Base-by-base conservation (phyloP, 371 early-diverging fungal species). In the Funneliformis caledonium region DNA sequence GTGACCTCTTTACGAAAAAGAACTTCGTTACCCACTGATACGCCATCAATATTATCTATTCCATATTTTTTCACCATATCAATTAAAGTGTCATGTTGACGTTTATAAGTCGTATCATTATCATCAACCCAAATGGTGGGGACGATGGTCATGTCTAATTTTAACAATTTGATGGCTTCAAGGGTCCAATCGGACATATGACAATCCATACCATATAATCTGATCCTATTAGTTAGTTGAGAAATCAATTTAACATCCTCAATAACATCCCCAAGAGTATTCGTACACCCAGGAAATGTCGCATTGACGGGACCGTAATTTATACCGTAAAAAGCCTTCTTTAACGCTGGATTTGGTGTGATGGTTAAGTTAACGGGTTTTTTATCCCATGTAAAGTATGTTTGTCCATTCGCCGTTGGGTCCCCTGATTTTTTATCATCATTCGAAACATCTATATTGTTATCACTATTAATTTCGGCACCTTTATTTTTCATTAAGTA, bases 21-120 rank as follows among this genome's bases (percentile, higher is more conserved):
- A 42, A 80, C 85, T 61, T 87, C 87, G 64, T 85, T 87, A 14
- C 87, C 87, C 47, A 87, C 83, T 11, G 87, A 87, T 72, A 85
- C 80, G 0, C 86, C 87, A 11, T 81, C 83, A 77, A 85, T 85
- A 19, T 81, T 82, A 1, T 84, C 76, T 5, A 81, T 74, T 0
- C 85, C 82, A 62, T 84, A 83, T 45, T 81, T 72, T 11, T 85
- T 82, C 33, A 87, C 78, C 42, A 85, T 37, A 70, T 78, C 72
- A 83, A 85, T 85, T 42, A 87, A 81, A 33, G 59, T 45, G 0
- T 81, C 64, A 7, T 75, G 56, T 77, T 87, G 87, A 65, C 84
- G 65, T 42, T 84, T 65, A 83, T 86, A 87, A 1, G 86, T 83
- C 3, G 74, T 73, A 6, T 48, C 73, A 78, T 85, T 83, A 42